These are phyloP conservation scores for Microstroma glucosiphilum DNA, from an alignment of 1,284 basidiomycete species.

Conservation along the genomic window DNA sequence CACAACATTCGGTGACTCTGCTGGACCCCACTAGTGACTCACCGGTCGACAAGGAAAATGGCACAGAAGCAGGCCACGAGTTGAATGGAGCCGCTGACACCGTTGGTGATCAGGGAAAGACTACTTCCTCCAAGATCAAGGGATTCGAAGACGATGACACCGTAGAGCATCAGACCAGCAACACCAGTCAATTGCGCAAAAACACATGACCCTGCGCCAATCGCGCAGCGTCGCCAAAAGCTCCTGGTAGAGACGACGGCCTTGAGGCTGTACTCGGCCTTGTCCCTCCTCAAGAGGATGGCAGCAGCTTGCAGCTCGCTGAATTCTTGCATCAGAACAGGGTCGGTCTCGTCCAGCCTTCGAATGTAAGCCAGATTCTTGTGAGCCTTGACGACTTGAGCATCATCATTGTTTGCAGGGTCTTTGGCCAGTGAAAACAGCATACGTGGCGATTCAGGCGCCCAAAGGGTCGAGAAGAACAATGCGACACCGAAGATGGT, in stretches of 20 bases:
- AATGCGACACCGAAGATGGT: background rate
- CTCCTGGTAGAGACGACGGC: background rate
- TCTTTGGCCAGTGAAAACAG: background rate
- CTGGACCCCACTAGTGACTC: no score
- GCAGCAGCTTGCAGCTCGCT: conserved; percentile 2
- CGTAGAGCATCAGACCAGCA: conserved; percentile 2
- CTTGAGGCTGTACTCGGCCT: conserved; percentile 1
- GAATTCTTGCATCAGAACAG: background rate
- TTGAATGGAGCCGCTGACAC: conserved; percentile 2
- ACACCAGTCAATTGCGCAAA: background rate
- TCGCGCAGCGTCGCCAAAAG: background rate
- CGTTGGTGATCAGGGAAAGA: background rate
- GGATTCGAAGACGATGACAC: conserved; percentile 2
- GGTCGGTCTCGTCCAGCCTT: conserved; percentile 1
- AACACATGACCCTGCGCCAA: conserved; percentile 1
- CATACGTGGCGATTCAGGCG: background rate
- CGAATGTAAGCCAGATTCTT: conserved; percentile 2
- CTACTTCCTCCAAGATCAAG: conserved; percentile 1
- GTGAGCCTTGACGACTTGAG: conserved; percentile 1
- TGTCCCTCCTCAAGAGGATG: background rate
- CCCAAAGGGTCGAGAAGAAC: background rate
- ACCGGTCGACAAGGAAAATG: conserved; percentile 2
- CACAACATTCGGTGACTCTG: no score
- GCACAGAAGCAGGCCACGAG: conserved; percentile 2
- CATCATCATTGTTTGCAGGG: background rate